Evolutionary conservation across 805 yeast species (phyloP).

Genomic region (Candida railenensis): DNA sequence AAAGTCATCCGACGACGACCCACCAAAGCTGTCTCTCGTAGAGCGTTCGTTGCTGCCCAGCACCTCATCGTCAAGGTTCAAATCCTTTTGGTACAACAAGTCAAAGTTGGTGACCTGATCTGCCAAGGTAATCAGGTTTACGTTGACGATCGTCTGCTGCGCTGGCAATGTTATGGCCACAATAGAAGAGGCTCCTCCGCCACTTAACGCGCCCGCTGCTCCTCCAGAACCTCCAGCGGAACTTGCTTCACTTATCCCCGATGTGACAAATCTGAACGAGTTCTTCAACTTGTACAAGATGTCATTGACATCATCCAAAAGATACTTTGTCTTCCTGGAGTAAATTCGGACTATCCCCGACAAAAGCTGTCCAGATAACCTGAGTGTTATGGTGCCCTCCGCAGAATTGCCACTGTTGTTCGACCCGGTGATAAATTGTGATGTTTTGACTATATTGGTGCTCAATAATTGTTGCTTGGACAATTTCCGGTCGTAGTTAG

Average conservation of each 20-base stretch:
- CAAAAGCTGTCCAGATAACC: constrained; percentile 82
- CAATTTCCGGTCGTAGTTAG: constrained; percentile 77
- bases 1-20: constrained; percentile 3
- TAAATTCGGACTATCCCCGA: constrained; percentile 87
- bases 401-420: constrained; percentile 5
- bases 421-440: constrained; percentile 30
- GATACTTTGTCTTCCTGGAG: constrained; percentile 78
- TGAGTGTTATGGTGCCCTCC: constrained; percentile 68
- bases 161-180: constrained; percentile 53
- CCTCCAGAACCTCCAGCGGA: background rate
- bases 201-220: background rate
- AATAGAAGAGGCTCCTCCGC: background rate
- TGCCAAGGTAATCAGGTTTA: constrained; percentile 59
- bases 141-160: constrained; percentile 58
- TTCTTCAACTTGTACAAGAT: constrained; percentile 69
- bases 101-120: constrained; percentile 82
- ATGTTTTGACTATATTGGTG: constrained; percentile 63
- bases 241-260: constrained; percentile 15
- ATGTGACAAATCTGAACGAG: constrained; percentile 47
- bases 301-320: constrained; percentile 81
- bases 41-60: background rate
- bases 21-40: background rate
- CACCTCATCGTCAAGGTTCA: constrained; percentile 33
- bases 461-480: constrained; percentile 69
- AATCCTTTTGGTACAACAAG: constrained; percentile 64